These are phyloP conservation scores for Penicillium flavigenum DNA, from an alignment of 495 filamentous ascomycete genomes.

Conservation along the genomic window DNA sequence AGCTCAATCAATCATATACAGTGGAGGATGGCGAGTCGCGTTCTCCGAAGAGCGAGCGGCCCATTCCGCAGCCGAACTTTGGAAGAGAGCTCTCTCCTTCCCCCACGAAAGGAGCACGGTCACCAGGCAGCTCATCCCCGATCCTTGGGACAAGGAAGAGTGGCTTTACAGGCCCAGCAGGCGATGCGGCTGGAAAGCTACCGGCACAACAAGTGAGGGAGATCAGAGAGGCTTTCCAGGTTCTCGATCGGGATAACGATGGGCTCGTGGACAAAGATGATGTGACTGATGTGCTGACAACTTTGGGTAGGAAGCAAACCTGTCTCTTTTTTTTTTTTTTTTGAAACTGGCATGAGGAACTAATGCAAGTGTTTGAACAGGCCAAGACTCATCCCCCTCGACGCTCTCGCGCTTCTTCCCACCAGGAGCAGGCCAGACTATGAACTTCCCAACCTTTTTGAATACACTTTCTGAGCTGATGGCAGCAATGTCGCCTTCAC, in stretches of 20 bases:
- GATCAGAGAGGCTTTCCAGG: slow-evolving; percentile 82
- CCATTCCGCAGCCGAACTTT: slow-evolving; percentile 44
- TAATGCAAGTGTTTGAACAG: slow-evolving; percentile 28
- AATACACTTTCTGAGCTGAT: slow-evolving; percentile 71
- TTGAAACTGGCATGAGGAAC: not conserved
- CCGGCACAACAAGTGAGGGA: slow-evolving; percentile 67
- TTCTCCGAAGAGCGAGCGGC: slow-evolving; percentile 27
- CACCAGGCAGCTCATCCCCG: slow-evolving; percentile 30
- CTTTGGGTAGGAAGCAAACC: slow-evolving; percentile 55
- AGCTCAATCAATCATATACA: slow-evolving; percentile 50
- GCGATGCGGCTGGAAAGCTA: slow-evolving; percentile 61
- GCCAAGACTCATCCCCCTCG: slow-evolving; percentile 57
- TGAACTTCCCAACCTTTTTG: slow-evolving; percentile 82
- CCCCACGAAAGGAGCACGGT: slow-evolving; percentile 43
- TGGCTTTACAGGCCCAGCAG: slow-evolving; percentile 21
- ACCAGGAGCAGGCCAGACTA: slow-evolving; percentile 58
- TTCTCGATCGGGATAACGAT: slow-evolving; percentile 79
- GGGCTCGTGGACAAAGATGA: slow-evolving; percentile 73
- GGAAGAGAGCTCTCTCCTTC: slow-evolving; percentile 43
- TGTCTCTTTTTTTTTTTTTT: not conserved
- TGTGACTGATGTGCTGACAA: slow-evolving; percentile 74
- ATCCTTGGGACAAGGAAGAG: slow-evolving; percentile 29
- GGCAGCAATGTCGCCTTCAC: slow-evolving; percentile 65
- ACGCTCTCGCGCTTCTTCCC: slow-evolving; percentile 77
- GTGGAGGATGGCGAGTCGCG: slow-evolving; percentile 39